Conservation (phyloP, 768 basidiomycete genomes). For the Pleurotus pulmonarius region DNA sequence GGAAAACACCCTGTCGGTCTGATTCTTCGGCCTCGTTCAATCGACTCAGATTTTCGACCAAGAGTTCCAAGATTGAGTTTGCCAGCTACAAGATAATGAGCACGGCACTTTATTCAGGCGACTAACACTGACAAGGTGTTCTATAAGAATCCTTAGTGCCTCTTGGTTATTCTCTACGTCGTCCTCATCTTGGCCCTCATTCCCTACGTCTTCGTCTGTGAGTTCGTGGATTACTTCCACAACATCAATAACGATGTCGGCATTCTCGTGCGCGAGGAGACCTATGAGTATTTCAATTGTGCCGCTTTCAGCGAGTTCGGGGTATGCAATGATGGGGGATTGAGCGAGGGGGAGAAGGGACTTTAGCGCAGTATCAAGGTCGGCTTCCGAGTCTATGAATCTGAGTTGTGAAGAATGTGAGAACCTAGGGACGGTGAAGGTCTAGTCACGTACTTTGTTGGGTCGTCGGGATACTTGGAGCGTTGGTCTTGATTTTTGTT, state of each 20-base stretch:
- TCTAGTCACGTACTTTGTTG: conserved; percentile 61
- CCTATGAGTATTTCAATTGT: conserved; percentile 69
- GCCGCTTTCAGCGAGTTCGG: conserved; percentile 81
- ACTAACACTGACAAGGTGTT: conserved; percentile 59
- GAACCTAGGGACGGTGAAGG: not conserved
- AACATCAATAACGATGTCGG: conserved; percentile 95
- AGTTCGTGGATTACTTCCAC: conserved; percentile 91
- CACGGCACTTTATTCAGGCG: not conserved
- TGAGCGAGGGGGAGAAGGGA: conserved; percentile 87
- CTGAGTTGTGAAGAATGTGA: conserved; percentile 33
- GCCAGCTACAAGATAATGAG: conserved; percentile 52
- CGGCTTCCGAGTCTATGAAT: conserved; percentile 98
- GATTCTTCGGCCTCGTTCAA: conserved; percentile 91
- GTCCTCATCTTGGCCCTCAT: conserved; percentile 66
- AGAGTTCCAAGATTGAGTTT: conserved; percentile 79
- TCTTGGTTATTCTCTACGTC: conserved; percentile 57
- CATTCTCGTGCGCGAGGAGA: conserved; percentile 92
- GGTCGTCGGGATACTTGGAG: conserved; percentile 92
- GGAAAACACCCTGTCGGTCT: conserved; percentile 89
- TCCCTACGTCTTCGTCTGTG: conserved; percentile 93
- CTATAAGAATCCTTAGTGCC: conserved; percentile 71
- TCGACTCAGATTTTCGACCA: conserved; percentile 84
- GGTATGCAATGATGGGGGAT: conserved; percentile 77
- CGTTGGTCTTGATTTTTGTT: conserved; percentile 96
- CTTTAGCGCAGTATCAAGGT: conserved; percentile 86